These are phyloP conservation scores for Solanum commersonii DNA, from an alignment of 257 asterid genomes.

Conservation along the genomic window DNA sequence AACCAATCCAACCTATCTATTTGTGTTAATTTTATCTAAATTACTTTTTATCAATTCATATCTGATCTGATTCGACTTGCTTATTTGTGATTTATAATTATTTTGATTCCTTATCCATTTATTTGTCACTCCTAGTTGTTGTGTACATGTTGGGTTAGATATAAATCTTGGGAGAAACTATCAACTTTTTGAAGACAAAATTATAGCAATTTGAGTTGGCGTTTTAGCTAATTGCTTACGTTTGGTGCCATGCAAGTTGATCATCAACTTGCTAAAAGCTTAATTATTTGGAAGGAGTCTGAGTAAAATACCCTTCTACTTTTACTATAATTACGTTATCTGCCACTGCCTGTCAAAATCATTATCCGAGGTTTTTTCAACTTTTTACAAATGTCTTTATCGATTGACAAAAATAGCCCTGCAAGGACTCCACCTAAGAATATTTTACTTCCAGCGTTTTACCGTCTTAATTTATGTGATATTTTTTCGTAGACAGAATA, in stretches of 20 bases:
- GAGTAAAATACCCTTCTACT: neutral
- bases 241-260: slow-evolving; percentile 47
- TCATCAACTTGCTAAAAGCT: slow-evolving; percentile 36
- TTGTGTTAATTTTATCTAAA: too few relatives aligned
- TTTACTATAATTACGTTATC: neutral
- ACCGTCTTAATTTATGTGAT: neutral
- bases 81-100: neutral
- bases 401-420: neutral
- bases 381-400: neutral
- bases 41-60: too few relatives aligned
- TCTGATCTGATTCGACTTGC: fast-evolving
- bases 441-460: too few relatives aligned
- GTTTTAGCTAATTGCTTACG: slow-evolving; percentile 13
- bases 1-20: too few relatives aligned
- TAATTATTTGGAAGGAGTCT: neutral
- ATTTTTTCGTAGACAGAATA: too few relatives aligned
- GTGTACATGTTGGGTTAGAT: neutral
- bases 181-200: neutral
- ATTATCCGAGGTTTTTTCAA: neutral
- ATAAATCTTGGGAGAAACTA: neutral
- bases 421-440: neutral
- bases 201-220: neutral
- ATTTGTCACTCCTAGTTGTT: neutral
- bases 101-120: neutral
- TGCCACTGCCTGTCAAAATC: neutral